Evolutionary conservation across 164 flowering plant genomes (phyloP).

Genomic region (Protea cynaroides): DNA sequence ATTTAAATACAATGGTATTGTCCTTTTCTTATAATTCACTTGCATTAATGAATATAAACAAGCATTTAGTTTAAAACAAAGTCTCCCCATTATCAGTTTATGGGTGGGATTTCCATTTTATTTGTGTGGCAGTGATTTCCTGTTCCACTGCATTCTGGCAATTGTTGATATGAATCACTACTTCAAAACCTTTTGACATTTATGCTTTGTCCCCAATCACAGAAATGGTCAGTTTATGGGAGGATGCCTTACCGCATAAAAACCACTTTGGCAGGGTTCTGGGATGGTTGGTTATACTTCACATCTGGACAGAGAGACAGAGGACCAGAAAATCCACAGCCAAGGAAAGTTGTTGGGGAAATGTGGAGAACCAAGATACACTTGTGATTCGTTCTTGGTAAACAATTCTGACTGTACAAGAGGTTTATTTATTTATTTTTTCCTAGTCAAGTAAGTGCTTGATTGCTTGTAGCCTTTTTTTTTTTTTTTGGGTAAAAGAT

Average conservation of each 20-base stretch:
- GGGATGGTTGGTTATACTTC: slow-evolving; percentile 91
- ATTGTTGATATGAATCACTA: neutral
- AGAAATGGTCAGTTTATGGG: slow-evolving; percentile 92
- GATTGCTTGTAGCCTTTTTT: no score
- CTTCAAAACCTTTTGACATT: neutral
- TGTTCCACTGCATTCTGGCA: neutral
- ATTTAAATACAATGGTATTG: slow-evolving; percentile 57
- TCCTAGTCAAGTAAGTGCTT: no score
- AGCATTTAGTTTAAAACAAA: neutral
- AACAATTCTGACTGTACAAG: no score
- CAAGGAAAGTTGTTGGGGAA: slow-evolving; percentile 63
- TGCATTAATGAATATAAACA: neutral
- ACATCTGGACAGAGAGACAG: slow-evolving; percentile 94
- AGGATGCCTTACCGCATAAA: slow-evolving; percentile 85
- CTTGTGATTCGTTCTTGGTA: slow-evolving; percentile 20
- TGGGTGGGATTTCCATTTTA: no score
- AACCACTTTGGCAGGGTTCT: slow-evolving; percentile 74
- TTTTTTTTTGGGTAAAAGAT: no score
- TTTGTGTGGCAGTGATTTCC: neutral
- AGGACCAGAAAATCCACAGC: slow-evolving; percentile 88
- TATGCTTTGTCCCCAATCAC: slow-evolving; percentile 11
- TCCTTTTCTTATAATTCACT: neutral
- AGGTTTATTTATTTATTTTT: no score
- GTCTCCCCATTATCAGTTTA: no score
- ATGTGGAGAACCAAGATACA: slow-evolving; percentile 75